phyloP scores from a whole-genome alignment of 164 flowering plant genomes.

The Echeveria elegans region DNA sequence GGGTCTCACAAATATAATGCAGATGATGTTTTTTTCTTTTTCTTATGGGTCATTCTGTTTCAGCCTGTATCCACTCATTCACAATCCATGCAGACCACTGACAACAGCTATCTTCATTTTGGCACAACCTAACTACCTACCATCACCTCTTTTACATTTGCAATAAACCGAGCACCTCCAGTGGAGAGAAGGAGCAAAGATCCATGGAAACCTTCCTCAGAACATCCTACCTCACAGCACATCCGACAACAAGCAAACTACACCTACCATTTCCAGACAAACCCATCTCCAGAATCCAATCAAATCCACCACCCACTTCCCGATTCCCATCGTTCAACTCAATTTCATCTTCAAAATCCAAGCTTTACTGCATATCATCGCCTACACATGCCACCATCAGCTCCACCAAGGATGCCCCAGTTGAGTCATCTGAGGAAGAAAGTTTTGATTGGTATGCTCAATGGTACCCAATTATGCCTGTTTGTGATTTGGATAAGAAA shows the following conservation, averaged over 20 bases:
- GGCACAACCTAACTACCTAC: too few relatives aligned
- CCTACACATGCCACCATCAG: conserved; percentile 18
- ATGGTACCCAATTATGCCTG: conserved; percentile 73
- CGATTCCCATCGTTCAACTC: background rate
- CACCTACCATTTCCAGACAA: background rate
- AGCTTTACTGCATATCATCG: conserved; percentile 13
- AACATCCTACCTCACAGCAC: conserved; percentile 3
- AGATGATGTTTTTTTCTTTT: background rate
- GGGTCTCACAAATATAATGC: background rate
- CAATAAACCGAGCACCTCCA: background rate
- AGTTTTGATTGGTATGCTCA: conserved; percentile 68
- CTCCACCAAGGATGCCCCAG: conserved; percentile 24
- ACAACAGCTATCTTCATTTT: background rate
- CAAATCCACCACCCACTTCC: background rate
- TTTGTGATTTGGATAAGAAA: conserved; percentile 82
- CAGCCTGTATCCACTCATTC: background rate
- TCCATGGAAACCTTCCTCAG: conserved; percentile 3
- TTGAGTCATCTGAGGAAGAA: conserved; percentile 27
- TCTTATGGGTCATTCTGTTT: too few relatives aligned
- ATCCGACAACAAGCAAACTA: background rate
- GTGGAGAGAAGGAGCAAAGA: background rate
- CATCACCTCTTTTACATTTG: background rate
- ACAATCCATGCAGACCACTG: background rate
- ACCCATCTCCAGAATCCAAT: conserved; percentile 6
- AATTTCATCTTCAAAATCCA: conserved; percentile 22